Conservation (phyloP, 2,329 filamentous ascomycete genomes). For the Zymoseptoria tritici region DNA sequence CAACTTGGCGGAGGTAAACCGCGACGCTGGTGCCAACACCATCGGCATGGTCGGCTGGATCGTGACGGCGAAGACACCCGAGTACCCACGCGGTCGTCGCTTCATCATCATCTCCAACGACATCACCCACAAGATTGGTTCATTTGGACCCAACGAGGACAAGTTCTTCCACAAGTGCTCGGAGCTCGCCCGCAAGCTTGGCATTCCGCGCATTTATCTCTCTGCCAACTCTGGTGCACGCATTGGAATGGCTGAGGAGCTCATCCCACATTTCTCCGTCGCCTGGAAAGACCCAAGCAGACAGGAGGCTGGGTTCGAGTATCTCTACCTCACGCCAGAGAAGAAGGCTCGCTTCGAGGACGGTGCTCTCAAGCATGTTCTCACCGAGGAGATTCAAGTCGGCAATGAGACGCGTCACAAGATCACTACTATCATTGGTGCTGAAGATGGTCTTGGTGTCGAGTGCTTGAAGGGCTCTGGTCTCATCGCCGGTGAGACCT, state of each 20-base stretch:
- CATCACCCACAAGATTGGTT: slow-evolving; percentile 98
- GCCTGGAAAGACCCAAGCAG: slow-evolving; percentile 83
- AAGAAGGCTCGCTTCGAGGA: slow-evolving; percentile 82
- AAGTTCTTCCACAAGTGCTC: slow-evolving; percentile 99
- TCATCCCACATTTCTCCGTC: slow-evolving; percentile 94
- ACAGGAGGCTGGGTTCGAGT: slow-evolving; percentile 89
- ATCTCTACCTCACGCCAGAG: slow-evolving; percentile 85
- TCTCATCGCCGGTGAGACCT: slow-evolving; percentile 95
- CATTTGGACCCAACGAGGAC: slow-evolving; percentile 93
- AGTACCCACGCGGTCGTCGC: slow-evolving; percentile 85
- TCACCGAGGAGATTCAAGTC: slow-evolving; percentile 80
- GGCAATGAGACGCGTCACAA: slow-evolving; percentile 86
- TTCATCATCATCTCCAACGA: slow-evolving; percentile 98
- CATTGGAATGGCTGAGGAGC: slow-evolving; percentile 90
- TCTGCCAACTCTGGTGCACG: slow-evolving; percentile 98
- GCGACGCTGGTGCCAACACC: slow-evolving; percentile 88
- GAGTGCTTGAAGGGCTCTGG: slow-evolving; percentile 95
- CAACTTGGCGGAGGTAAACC: slow-evolving; percentile 83
- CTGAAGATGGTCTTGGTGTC: slow-evolving; percentile 92
- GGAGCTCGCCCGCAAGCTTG: slow-evolving; percentile 84
- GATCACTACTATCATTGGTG: slow-evolving; percentile 87
- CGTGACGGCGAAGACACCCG: slow-evolving; percentile 86
- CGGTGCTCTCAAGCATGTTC: slow-evolving; percentile 63
- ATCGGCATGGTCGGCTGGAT: slow-evolving; percentile 99
- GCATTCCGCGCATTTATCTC: slow-evolving; percentile 93